Evolutionary conservation across 768 basidiomycete genomes (phyloP).

Genomic region (Termitomyces sp.): DNA sequence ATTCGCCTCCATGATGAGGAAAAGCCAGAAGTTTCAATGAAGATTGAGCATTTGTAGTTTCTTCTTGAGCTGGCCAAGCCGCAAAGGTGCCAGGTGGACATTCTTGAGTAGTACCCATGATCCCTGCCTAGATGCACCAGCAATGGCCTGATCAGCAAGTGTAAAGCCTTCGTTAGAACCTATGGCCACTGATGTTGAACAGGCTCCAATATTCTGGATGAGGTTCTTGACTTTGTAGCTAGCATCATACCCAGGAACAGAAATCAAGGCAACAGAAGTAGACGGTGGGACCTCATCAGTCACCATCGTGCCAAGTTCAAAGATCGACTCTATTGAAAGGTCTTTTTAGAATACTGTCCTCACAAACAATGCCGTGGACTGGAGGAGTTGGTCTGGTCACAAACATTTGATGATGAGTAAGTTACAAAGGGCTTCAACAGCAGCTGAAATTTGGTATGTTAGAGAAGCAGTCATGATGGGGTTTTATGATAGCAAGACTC

Average conservation of each 20-base stretch:
- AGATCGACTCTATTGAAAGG: slow-evolving; percentile 67
- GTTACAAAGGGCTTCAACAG: slow-evolving; percentile 69
- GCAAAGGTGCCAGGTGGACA: slow-evolving; percentile 91
- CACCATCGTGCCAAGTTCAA: slow-evolving; percentile 78
- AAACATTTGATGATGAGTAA: slow-evolving; percentile 86
- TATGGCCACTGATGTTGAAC: slow-evolving; percentile 93
- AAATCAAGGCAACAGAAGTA: slow-evolving; percentile 86
- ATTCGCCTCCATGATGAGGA: slow-evolving; percentile 98
- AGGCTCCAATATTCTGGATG: slow-evolving; percentile 69
- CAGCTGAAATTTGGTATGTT: slow-evolving; percentile 39
- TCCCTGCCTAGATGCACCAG: slow-evolving; percentile 87
- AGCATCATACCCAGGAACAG: slow-evolving; percentile 97
- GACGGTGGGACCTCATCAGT: slow-evolving; percentile 71
- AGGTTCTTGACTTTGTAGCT: slow-evolving; percentile 92
- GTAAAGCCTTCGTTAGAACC: slow-evolving; percentile 98
- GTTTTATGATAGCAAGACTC: slow-evolving; percentile 27
- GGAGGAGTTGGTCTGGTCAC: slow-evolving; percentile 87
- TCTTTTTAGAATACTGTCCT: slow-evolving; percentile 76
- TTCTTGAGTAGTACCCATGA: slow-evolving; percentile 98
- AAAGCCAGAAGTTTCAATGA: slow-evolving; percentile 89
- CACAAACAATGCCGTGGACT: slow-evolving; percentile 76
- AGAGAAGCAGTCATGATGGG: neutral
- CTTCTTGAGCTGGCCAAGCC: slow-evolving; percentile 96
- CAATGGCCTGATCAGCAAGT: slow-evolving; percentile 94
- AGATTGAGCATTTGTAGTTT: slow-evolving; percentile 90